Percentiles rank a stretch among this genome's conserved stretches.
Evolutionary conservation across 2,329 filamentous ascomycete species (phyloP).

Genomic region (Colletotrichum noveboracense): DNA sequence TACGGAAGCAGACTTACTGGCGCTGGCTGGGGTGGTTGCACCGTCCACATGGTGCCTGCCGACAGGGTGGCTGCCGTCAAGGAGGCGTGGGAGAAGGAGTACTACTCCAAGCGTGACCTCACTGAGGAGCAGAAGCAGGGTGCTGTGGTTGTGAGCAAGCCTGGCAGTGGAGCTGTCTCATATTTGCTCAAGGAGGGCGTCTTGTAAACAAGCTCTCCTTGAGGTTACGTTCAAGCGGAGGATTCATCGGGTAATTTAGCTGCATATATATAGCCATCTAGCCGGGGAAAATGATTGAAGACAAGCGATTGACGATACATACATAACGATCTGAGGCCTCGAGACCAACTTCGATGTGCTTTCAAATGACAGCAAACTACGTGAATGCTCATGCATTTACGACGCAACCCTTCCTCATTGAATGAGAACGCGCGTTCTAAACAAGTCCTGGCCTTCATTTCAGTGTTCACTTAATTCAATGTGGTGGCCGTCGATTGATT

Average conservation of each 20-base stretch:
- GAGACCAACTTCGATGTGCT: too few relatives aligned
- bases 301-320: not conserved
- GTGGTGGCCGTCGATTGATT: not conserved
- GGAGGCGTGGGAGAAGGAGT: slow-evolving; percentile 78
- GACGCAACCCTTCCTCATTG: too few relatives aligned
- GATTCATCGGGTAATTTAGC: not conserved
- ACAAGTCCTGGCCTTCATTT: accelerated
- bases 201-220: not conserved
- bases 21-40: slow-evolving; percentile 96
- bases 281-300: not conserved
- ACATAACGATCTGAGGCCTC: too few relatives aligned
- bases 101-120: slow-evolving; percentile 73
- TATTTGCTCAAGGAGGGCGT: slow-evolving; percentile 42
- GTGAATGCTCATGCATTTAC: too few relatives aligned
- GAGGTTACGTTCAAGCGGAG: not conserved
- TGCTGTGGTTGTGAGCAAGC: slow-evolving; percentile 88
- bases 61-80: slow-evolving; percentile 81
- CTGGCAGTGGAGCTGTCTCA: slow-evolving; percentile 74
- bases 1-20: slow-evolving; percentile 89
- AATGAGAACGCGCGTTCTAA: too few relatives aligned
- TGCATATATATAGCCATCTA: not conserved
- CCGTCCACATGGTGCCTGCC: slow-evolving; percentile 87
- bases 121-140: slow-evolving; percentile 75
- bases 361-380: too few relatives aligned
- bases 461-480: accelerated